Percentiles rank a stretch among this genome's conserved stretches.
Conservation (phyloP, 257 asterid species). For the Solanum tarapatanum region DNA sequence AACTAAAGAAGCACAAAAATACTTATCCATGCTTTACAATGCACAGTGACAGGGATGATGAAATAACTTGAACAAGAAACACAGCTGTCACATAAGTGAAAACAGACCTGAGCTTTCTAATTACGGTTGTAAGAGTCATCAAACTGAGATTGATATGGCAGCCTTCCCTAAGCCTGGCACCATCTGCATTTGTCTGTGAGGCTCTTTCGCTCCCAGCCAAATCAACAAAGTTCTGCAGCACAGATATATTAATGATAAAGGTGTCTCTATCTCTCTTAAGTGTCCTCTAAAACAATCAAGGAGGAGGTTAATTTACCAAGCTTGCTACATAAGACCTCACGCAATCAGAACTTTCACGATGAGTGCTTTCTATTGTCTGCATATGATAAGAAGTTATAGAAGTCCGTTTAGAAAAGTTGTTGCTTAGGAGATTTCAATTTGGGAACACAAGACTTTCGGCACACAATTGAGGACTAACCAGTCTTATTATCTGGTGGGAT, state of each 20-base stretch:
- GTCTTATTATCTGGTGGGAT: constrained; percentile 89
- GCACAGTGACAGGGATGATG: background rate
- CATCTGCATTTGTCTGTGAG: constrained; percentile 89
- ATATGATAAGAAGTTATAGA: constrained; percentile 13
- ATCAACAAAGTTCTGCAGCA: constrained; percentile 80
- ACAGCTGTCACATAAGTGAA: background rate
- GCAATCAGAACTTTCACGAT: constrained; percentile 77
- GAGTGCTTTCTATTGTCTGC: constrained; percentile 87
- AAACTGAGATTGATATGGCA: constrained; percentile 93
- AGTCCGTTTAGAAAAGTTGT: background rate
- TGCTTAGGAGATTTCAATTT: background rate
- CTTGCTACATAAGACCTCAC: constrained; percentile 93
- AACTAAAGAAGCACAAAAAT: background rate
- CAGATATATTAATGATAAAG: background rate
- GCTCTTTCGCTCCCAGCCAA: constrained; percentile 97
- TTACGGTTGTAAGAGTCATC: constrained; percentile 94
- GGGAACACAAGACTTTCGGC: background rate
- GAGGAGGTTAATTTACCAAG: constrained; percentile 43
- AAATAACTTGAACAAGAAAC: background rate
- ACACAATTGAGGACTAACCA: constrained; percentile 30
- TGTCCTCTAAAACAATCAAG: background rate
- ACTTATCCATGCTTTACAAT: background rate
- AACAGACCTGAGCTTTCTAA: constrained; percentile 75
- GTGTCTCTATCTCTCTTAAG: background rate
- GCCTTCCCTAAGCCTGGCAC: constrained; percentile 92